Percentiles rank a stretch among this genome's conserved stretches.
phyloP scores from a whole-genome alignment of 2,329 filamentous ascomycete species.

The Tricladium varicosporioides region DNA sequence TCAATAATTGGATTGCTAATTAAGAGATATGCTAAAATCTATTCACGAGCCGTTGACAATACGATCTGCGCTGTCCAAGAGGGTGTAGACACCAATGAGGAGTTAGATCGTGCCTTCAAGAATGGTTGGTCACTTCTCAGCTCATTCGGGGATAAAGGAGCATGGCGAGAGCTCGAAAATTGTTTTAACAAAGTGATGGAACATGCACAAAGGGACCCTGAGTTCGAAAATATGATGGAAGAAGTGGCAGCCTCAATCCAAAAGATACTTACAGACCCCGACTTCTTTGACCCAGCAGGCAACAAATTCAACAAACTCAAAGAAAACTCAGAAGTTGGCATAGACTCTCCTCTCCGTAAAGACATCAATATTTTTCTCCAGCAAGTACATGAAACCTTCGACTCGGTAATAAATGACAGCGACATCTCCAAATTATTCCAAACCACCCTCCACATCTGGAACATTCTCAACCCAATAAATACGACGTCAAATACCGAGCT shows the following conservation, averaged over 20 bases:
- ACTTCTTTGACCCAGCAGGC: constrained; percentile 74
- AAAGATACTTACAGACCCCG: constrained; percentile 78
- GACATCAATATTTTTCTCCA: constrained; percentile 72
- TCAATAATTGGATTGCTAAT: constrained; percentile 74
- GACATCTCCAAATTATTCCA: constrained; percentile 68
- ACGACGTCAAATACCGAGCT: constrained; percentile 67
- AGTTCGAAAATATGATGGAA: constrained; percentile 75
- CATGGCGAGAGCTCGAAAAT: constrained; percentile 74
- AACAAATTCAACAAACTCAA: constrained; percentile 51
- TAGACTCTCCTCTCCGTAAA: constrained; percentile 64
- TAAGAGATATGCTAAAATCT: constrained; percentile 73
- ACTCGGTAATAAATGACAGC: constrained; percentile 67
- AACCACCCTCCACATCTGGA: constrained; percentile 65
- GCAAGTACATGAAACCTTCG: constrained; percentile 66
- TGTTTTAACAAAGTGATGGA: constrained; percentile 69
- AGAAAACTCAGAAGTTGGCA: constrained; percentile 58
- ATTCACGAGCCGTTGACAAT: constrained; percentile 70
- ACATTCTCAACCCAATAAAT: constrained; percentile 66
- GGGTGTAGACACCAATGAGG: constrained; percentile 70
- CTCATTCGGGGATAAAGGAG: constrained; percentile 70
- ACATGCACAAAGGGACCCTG: constrained; percentile 73
- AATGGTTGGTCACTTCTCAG: constrained; percentile 81
- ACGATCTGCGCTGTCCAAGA: constrained; percentile 65
- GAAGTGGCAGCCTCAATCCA: constrained; percentile 74
- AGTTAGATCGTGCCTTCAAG: constrained; percentile 70